Evolutionary conservation across 1,139 yeast species (phyloP), one percentile per base, ranked within the genome.

Genomic region (Pichia sp.): DNA sequence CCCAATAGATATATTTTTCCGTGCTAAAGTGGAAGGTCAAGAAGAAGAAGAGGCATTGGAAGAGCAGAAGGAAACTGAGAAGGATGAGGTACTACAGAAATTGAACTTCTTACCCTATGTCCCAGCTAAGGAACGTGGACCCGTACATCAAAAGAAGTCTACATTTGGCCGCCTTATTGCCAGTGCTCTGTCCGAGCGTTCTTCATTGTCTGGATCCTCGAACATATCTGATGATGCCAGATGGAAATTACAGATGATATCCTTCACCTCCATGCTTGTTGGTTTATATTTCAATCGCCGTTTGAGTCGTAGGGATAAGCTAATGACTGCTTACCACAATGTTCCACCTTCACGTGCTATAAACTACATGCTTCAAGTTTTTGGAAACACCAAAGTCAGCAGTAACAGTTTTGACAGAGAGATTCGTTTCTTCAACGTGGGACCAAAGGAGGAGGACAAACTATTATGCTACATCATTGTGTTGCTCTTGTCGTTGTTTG

Each of bases 381-480:
- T 56, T 38, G 52, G 54, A 23, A 50, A 52, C 46, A 29, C 38
- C n/a, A 55, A 53, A 36, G 72, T 90, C 57, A 80, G 79, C 50
- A 78, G 87, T 57, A 78, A 87, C 58, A 77, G 96, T 49, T 69
- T 79, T 36, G 82, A 82, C 66, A 84, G 80, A 69, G 76, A 90
- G 26, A 88, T 85, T 60, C 80, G 85, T 65, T 79, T 86, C 15
- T 90, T 80, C 68, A 75, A 80, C 58, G 81, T 93, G 59, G 97
- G 93, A 67, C 96, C 98, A 45, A 85, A 82, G 62, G 81, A 83
- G 66, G 96, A 90, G 71, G 96, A 90, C 72, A 90, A 87, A 71
- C 75, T 93, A 51, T 75, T 93, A 61, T 87, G 97, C 70, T 87
- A 83, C 71, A 75, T 90, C 53, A 74, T 93, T 59, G 87, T 87